Conservation (phyloP, 176 grass and related monocot species). For the Bothriochloa decipiens region DNA sequence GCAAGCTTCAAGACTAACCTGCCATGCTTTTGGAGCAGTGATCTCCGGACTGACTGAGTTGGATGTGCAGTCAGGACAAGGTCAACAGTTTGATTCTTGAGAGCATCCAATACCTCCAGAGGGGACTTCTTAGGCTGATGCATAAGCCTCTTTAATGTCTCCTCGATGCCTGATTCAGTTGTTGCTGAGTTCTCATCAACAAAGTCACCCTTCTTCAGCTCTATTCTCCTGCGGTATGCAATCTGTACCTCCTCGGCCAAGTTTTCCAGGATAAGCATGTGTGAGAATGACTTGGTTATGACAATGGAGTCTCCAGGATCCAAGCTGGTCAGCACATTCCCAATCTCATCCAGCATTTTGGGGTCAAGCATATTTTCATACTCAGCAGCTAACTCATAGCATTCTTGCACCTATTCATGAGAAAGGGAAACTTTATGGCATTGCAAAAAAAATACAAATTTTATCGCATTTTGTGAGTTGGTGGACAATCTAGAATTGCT, state of each 20-base stretch:
- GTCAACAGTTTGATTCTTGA: conserved; percentile 89
- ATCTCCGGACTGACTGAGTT: conserved; percentile 90
- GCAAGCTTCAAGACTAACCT: conserved; percentile 56
- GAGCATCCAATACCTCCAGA: conserved; percentile 79
- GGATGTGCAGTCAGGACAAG: conserved; percentile 94
- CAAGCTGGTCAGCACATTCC: conserved; percentile 67
- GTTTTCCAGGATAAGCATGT: conserved; percentile 97
- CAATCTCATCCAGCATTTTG: conserved; percentile 71
- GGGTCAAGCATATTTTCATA: conserved; percentile 75
- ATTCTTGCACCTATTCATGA: conserved; percentile 83
- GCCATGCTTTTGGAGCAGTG: conserved; percentile 92
- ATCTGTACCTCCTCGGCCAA: conserved; percentile 98
- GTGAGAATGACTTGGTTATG: conserved; percentile 80
- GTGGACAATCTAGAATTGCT: neutral
- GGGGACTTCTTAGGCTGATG: conserved; percentile 73
- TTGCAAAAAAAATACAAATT: neutral
- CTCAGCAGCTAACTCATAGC: conserved; percentile 87
- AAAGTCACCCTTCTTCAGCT: conserved; percentile 94
- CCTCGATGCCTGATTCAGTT: conserved; percentile 92
- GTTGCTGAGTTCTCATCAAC: conserved; percentile 83
- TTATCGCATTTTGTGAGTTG: neutral
- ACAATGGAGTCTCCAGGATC: conserved; percentile 89
- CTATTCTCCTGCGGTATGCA: conserved; percentile 76
- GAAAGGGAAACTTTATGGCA: conserved; percentile 28
- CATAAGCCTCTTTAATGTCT: conserved; percentile 83